Evolutionary conservation across 2,329 filamentous ascomycete genomes (phyloP).

Genomic region (Allantophomopsis cytisporea): DNA sequence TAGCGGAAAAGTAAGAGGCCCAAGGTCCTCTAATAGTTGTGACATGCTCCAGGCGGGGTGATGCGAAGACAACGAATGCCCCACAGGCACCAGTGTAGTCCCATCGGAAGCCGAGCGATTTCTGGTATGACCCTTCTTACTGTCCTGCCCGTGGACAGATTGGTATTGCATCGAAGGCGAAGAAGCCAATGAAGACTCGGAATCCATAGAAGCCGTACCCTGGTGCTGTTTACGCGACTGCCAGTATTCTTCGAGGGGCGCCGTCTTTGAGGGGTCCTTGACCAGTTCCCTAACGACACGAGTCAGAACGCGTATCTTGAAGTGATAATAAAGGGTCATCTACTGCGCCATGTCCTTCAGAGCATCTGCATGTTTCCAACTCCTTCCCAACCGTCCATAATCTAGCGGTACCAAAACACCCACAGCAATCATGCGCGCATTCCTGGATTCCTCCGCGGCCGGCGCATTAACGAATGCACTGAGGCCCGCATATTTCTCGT

Average conservation of each 20-base stretch:
- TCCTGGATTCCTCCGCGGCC: constrained; percentile 64
- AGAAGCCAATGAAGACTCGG: constrained; percentile 16
- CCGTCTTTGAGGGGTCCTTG: constrained; percentile 46
- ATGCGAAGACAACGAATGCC: constrained; percentile 57
- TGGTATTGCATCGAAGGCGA: constrained; percentile 31
- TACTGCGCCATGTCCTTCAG: constrained; percentile 65
- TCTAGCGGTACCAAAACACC: constrained; percentile 78
- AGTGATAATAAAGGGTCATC: constrained; percentile 8
- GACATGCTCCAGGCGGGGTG: constrained; percentile 82
- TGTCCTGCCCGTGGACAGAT: constrained; percentile 13
- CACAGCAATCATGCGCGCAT: constrained; percentile 87
- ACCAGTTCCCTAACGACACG: constrained; percentile 38
- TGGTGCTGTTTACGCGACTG: constrained; percentile 34
- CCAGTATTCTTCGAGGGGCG: constrained; percentile 72
- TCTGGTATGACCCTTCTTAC: constrained; percentile 31
- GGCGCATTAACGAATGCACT: constrained; percentile 83
- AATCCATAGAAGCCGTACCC: constrained; percentile 6
- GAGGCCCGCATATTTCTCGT: constrained; percentile 70
- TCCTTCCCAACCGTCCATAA: constrained; percentile 72
- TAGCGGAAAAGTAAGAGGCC: constrained; percentile 83
- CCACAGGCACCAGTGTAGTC: constrained; percentile 39
- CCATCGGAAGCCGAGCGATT: constrained; percentile 50
- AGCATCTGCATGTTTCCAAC: constrained; percentile 73
- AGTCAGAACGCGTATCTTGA: no score
- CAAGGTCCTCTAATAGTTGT: constrained; percentile 67